Base-by-base conservation (phyloP, 2,329 filamentous ascomycete genomes). In the Ascochyta koolunga region DNA sequence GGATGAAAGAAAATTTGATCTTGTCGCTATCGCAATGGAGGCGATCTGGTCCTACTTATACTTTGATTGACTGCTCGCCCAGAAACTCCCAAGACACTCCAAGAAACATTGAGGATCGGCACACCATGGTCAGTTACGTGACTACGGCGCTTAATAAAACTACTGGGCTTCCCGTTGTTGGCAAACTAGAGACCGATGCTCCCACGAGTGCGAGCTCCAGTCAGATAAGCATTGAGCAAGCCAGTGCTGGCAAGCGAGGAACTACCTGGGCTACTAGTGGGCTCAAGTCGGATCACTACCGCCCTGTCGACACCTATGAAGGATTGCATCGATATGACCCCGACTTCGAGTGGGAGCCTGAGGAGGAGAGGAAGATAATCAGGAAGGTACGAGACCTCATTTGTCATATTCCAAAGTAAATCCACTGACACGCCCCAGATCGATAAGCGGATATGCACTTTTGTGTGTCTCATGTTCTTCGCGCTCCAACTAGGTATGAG, bases 241-340 rank as follows among this genome's bases (percentile, higher is more conserved):
- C 40, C 35, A 43, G 37, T 22, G 29, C 25, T 19, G 60, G 39
- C 22, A 56, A 54, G 42, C 56, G 55, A 35, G 66, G 66, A 6
- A 65, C 66, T 22, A 71, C 76, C 38, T 79, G 78, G 57, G 69
- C 61, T 19, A 63, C 65, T 3, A 52, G 62, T n/a, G 76, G 73
- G 2, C 58, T 78, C 11, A 67, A 71, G 3, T 58, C 70, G 24
- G 50, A 56, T 13, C 70, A 71, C 31, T 83, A 83, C 59, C 77
- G 77, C 54, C 83, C 82, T 0, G 80, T 84, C n/a, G 77, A 78
- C 2, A 71, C 71, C 6, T 88, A 87, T 61, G 85, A 88, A 62
- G 83, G 83, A 3, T 70, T 77, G 8, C 84, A 87, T 68, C 77
- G 84, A 43, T 87, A 81, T 65, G 84, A 87, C 60, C 83, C 84